A percentile compares a stretch with the other conserved stretches of the same genome.
Evolutionary conservation across 129 eudicot species (phyloP).

Genomic region (Oenanthe sinensis): DNA sequence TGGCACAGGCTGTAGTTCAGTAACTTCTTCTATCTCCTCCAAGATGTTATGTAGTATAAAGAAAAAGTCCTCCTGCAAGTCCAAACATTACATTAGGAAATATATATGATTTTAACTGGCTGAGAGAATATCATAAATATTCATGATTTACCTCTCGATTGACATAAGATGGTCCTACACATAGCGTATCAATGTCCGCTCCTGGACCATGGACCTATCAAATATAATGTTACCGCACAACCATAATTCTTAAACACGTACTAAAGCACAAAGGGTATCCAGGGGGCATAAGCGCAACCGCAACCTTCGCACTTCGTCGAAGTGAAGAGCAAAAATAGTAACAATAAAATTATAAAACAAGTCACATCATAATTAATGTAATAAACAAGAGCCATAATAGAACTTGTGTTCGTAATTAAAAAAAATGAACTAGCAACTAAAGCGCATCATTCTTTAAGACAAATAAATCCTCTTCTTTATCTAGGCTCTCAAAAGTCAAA

Average conservation of each 20-base stretch:
- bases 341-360: not conserved
- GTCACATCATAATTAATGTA: not conserved
- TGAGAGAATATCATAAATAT: not conserved
- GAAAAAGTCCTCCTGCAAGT: slow-evolving; percentile 68
- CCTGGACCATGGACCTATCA: slow-evolving; percentile 92
- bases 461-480: not conserved
- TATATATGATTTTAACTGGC: not conserved
- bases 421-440: not conserved
- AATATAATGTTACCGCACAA: not conserved
- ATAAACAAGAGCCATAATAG: not conserved
- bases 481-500: not conserved
- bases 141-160: slow-evolving; percentile 59
- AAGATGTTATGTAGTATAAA: slow-evolving; percentile 53
- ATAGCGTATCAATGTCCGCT: slow-evolving; percentile 87
- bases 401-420: not conserved
- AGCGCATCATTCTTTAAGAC: not conserved
- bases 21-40: slow-evolving; percentile 63
- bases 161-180: slow-evolving; percentile 87
- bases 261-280: not conserved
- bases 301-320: not conserved
- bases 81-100: not conserved
- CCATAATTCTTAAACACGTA: not conserved
- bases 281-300: not conserved
- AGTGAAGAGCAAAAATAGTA: not conserved
- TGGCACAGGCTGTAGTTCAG: slow-evolving; percentile 88